Evolutionary conservation across 305 asterid species (phyloP).

Genomic region (Coffea humblotiana): DNA sequence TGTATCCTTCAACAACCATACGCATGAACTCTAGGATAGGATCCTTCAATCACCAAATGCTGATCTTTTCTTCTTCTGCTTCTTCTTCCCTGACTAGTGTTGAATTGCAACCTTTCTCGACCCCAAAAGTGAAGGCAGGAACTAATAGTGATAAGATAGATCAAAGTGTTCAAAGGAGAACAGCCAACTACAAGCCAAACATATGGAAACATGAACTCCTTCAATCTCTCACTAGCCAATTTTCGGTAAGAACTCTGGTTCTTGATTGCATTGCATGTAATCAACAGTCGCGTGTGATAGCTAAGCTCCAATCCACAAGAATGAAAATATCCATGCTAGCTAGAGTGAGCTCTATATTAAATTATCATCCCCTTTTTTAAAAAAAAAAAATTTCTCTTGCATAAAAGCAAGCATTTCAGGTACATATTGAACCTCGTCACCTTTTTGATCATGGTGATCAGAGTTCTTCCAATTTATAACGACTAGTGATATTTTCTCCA

Average conservation of each 20-base stretch:
- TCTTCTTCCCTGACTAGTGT: not conserved
- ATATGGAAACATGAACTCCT: constrained; percentile 16
- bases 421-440: not conserved
- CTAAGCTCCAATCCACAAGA: too few species aligned
- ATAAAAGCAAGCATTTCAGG: not conserved
- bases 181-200: constrained; percentile 21
- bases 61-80: not conserved
- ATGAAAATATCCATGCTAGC: too few species aligned
- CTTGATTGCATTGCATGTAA: too few species aligned
- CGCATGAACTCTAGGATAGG: too few species aligned
- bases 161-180: not conserved
- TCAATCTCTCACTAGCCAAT: constrained; percentile 5
- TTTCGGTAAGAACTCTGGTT: constrained; percentile 3
- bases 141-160: not conserved
- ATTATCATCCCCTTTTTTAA: too few species aligned
- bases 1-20: too few species aligned
- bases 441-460: too few species aligned
- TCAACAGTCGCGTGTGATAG: too few species aligned
- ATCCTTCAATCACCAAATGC: not conserved
- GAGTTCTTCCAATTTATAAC: too few species aligned
- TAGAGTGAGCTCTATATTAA: too few species aligned
- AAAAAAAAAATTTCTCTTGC: too few species aligned
- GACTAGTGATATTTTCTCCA: too few species aligned
- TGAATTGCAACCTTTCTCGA: not conserved
- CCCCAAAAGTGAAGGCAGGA: not conserved